Conservation (phyloP, 2,329 filamentous ascomycete species). For the Scedosporium dehoogii region DNA sequence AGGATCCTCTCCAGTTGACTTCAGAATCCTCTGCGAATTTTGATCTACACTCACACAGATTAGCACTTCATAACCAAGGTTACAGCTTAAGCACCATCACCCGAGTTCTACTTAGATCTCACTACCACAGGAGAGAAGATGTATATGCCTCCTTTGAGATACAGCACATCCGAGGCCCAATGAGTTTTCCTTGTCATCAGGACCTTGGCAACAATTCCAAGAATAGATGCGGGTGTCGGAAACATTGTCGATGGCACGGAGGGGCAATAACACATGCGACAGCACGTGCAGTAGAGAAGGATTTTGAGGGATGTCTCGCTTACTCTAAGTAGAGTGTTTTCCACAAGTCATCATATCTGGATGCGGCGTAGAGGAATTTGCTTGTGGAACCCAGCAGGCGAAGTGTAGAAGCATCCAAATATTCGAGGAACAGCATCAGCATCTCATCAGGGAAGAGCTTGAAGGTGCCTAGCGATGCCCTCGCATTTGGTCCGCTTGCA, state of each 20-base stretch:
- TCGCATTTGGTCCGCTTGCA: conserved; percentile 55
- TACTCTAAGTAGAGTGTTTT: conserved; percentile 76
- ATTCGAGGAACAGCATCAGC: conserved; percentile 65
- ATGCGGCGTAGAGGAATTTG: conserved; percentile 79
- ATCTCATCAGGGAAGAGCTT: conserved; percentile 69
- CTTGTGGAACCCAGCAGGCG: conserved; percentile 65
- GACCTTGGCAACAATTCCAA: too few relatives aligned
- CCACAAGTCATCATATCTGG: conserved; percentile 79
- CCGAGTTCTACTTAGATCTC: neutral
- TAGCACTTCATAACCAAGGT: neutral
- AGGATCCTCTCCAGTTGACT: conserved; percentile 24
- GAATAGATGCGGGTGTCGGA: too few relatives aligned
- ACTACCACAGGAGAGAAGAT: neutral
- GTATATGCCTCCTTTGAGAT: neutral
- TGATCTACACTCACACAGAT: neutral
- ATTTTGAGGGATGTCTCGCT: conserved; percentile 30
- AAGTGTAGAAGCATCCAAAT: conserved; percentile 54
- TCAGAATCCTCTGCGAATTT: neutral
- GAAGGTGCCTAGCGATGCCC: conserved; percentile 55
- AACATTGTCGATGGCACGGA: too few relatives aligned
- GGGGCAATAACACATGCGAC: too few relatives aligned
- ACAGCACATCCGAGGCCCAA: too few relatives aligned
- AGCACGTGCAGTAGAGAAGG: neutral
- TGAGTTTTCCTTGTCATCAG: too few relatives aligned
- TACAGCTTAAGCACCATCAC: too few relatives aligned